phyloP scores from a whole-genome alignment of 2,329 filamentous ascomycete species.

The Graphium sp. region DNA sequence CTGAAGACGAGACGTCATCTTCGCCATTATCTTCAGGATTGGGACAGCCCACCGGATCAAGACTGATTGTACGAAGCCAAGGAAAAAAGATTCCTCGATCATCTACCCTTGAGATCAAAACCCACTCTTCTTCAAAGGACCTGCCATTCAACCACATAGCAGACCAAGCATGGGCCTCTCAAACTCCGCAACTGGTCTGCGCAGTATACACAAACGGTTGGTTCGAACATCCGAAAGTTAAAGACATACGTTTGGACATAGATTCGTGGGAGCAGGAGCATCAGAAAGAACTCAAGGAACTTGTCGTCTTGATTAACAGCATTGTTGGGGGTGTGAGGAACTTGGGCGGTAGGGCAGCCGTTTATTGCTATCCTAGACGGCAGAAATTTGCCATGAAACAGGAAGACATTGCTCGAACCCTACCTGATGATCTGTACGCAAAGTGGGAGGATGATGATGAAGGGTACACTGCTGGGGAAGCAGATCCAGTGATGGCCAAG shows the following conservation, averaged over 20 bases:
- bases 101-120: conserved; percentile 27
- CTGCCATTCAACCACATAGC: conserved; percentile 17
- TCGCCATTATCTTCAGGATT: conserved; percentile 1
- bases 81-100: conserved; percentile 14
- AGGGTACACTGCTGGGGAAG: too few species aligned
- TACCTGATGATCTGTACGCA: conserved; percentile 14
- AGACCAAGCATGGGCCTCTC: conserved; percentile 25
- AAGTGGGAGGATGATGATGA: too few species aligned
- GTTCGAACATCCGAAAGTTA: conserved; percentile 16
- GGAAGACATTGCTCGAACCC: conserved; percentile 8
- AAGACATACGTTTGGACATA: conserved; percentile 16
- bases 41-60: too few species aligned
- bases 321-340: conserved; percentile 13
- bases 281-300: conserved; percentile 11
- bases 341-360: conserved; percentile 8
- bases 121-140: conserved; percentile 14
- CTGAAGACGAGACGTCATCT: conserved; percentile 1
- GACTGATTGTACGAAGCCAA: conserved; percentile 13
- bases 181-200: conserved; percentile 27
- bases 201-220: conserved; percentile 20
- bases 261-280: conserved; percentile 17
- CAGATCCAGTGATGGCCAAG: too few species aligned
- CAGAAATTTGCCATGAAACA: conserved; percentile 11
- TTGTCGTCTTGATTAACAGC: conserved; percentile 15
- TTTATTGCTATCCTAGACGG: conserved; percentile 9